These are phyloP conservation scores for Monosporozyma aquatica DNA, from an alignment of 805 yeast genomes.

Conservation along the genomic window DNA sequence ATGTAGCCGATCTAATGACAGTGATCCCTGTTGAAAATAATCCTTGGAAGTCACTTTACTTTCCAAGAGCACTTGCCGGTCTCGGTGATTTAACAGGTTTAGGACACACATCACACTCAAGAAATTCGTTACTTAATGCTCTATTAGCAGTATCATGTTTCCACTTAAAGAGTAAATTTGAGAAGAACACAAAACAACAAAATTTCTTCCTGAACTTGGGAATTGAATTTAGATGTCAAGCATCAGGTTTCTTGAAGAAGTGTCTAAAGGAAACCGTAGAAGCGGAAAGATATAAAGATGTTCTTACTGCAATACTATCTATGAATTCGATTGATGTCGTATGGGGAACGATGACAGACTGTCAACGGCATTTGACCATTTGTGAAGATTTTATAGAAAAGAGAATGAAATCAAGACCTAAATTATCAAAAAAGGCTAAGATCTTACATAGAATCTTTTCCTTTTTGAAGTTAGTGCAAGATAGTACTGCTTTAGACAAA, in stretches of 20 bases:
- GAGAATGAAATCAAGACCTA: conserved; percentile 57
- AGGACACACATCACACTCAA: conserved; percentile 66
- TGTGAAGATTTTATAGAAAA: conserved; percentile 67
- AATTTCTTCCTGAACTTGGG: conserved; percentile 65
- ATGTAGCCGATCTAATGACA: conserved; percentile 73
- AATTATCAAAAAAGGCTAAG: conserved; percentile 65
- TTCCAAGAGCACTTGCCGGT: conserved; percentile 75
- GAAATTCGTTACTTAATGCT: conserved; percentile 71
- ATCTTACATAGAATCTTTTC: conserved; percentile 71
- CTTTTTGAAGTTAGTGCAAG: conserved; percentile 66
- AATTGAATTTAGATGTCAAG: conserved; percentile 64
- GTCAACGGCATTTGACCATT: conserved; percentile 62
- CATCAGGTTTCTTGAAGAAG: conserved; percentile 54
- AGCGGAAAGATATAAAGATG: conserved; percentile 70
- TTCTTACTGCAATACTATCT: conserved; percentile 69
- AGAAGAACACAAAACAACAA: conserved; percentile 58
- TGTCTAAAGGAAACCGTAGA: conserved; percentile 45
- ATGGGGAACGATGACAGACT: conserved; percentile 86
- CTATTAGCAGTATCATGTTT: conserved; percentile 74
- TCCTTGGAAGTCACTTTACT: conserved; percentile 83
- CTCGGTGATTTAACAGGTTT: conserved; percentile 70
- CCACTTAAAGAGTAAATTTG: conserved; percentile 64
- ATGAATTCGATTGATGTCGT: conserved; percentile 85
- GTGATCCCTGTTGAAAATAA: conserved; percentile 56
- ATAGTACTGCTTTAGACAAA: conserved; percentile 44